Conservation (phyloP, 2,329 filamentous ascomycete species). For the Hypomyces rosellus region DNA sequence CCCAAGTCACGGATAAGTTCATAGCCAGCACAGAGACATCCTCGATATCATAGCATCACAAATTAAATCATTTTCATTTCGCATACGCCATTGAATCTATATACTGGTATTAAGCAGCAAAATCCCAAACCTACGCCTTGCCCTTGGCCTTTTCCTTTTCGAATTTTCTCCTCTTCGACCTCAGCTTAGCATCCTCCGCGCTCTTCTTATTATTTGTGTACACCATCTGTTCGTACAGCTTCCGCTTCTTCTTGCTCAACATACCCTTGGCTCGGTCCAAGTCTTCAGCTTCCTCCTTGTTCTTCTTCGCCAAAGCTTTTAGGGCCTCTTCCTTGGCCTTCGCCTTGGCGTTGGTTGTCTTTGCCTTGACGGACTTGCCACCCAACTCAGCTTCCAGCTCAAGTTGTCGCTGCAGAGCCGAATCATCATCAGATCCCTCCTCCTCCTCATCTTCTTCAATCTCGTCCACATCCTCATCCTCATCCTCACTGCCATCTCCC, state of each 20-base stretch:
- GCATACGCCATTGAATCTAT: constrained; percentile 12
- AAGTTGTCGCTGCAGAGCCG: constrained; percentile 68
- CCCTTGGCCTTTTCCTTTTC: constrained; percentile 57
- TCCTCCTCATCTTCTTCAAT: constrained; percentile 36
- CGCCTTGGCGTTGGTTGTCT: constrained; percentile 41
- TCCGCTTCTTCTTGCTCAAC: constrained; percentile 96
- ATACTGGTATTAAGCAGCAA: constrained; percentile 10
- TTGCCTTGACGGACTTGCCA: constrained; percentile 55
- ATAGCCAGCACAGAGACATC: no score
- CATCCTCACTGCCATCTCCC: constrained; percentile 55
- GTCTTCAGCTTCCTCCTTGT: constrained; percentile 75
- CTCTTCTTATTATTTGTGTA: constrained; percentile 93
- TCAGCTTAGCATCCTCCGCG: constrained; percentile 78
- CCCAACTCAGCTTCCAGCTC: constrained; percentile 90
- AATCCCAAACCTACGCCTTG: constrained; percentile 25
- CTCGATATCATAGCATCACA: no score
- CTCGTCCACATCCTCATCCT: constrained; percentile 43
- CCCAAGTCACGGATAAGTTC: no score
- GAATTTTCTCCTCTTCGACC: constrained; percentile 83
- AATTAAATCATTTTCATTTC: not conserved
- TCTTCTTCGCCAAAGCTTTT: constrained; percentile 64
- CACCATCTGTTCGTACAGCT: constrained; percentile 95
- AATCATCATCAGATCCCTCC: constrained; percentile 49
- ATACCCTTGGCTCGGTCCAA: constrained; percentile 93
- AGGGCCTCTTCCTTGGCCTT: constrained; percentile 64